Evolutionary conservation across 495 filamentous ascomycete species (phyloP), one percentile per base, ranked within the genome.

Genomic region (Aspergillus avenaceus): DNA sequence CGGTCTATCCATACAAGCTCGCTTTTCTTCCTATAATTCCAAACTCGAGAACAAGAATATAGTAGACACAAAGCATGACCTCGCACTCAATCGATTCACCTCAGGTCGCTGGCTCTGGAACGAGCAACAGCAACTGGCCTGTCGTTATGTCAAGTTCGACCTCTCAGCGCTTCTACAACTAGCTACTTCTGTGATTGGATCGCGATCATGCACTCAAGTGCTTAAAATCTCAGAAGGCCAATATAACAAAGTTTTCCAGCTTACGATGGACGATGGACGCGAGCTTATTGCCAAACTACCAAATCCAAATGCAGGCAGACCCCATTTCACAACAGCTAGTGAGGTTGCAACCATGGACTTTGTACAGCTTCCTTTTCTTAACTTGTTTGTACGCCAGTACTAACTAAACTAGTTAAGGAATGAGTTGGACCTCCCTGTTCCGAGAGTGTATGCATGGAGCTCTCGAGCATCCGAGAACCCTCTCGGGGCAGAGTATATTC

Each of bases 341-440:
- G 69, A 72, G 56, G 69, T 72, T 45, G 69, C 67, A 48, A 72
- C 67, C 27, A 69, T 70, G 65, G 65, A 70, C 53, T 72, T 70
- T 62, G 67, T 70, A 56, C 47, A 59, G 37, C 14, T 14, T 54
- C 0, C 25, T 4, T 43, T 37, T 52, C 19, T 46, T 50, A 44
- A 43, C n/a, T 41, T 7, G 49, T 28, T 50, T 42, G 19, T 27
- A 29, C 29, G 43, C 46, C 28, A 36, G 11, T 43, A 55, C 45
- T 63, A 54, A 58, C 42, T 45, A 51, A 45, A 1, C 41, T 57
- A 60, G 54, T 44, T 63, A 49, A 45, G 49, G 31, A 61, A 64
- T 50, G 47, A 47, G 22, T 40, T 64, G 5, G 28, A 47, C 19
- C 42, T 68, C 31, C 65, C 65, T 41, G 52, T 63, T 48, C 65